Conservation (phyloP, 1,139 yeast species). For the Geotrichum phurueaensis region DNA sequence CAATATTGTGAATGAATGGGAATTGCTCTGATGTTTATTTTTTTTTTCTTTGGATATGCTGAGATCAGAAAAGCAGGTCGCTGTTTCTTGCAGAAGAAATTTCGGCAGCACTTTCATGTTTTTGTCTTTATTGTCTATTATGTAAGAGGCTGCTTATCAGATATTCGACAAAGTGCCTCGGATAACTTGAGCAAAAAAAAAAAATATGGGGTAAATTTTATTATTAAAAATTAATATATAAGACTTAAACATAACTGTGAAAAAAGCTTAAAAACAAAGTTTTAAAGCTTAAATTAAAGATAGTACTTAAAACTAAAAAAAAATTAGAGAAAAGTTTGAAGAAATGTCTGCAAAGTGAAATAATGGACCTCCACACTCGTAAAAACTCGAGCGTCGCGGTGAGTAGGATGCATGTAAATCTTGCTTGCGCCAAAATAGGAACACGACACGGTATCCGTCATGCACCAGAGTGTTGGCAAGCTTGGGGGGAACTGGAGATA, state of each 20-base stretch:
- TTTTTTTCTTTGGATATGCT: not conserved
- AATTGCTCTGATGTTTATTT: not conserved
- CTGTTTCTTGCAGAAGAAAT: not conserved
- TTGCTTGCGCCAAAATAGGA: slow-evolving; percentile 97
- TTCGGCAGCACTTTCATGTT: not conserved
- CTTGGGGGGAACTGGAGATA: slow-evolving; percentile 27
- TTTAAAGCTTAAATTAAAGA: not conserved
- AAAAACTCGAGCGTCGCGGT: slow-evolving; percentile 46
- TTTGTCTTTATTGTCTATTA: not conserved
- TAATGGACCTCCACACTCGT: slow-evolving; percentile 54
- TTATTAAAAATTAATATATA: not conserved
- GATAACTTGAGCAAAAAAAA: not conserved
- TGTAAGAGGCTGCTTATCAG: not conserved
- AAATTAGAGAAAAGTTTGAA: not conserved
- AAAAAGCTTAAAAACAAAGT: not conserved
- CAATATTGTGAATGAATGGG: not conserved
- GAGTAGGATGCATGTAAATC: slow-evolving; percentile 68
- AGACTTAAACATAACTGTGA: not conserved
- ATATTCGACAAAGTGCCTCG: not conserved
- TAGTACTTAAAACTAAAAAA: not conserved
- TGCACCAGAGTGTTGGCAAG: slow-evolving; percentile 98
- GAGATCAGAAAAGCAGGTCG: not conserved
- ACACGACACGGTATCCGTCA: slow-evolving; percentile 41
- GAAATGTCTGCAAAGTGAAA: not conserved
- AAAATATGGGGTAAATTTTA: not conserved